Conservation (phyloP, 768 basidiomycete species). For the Trametes gibbosa region DNA sequence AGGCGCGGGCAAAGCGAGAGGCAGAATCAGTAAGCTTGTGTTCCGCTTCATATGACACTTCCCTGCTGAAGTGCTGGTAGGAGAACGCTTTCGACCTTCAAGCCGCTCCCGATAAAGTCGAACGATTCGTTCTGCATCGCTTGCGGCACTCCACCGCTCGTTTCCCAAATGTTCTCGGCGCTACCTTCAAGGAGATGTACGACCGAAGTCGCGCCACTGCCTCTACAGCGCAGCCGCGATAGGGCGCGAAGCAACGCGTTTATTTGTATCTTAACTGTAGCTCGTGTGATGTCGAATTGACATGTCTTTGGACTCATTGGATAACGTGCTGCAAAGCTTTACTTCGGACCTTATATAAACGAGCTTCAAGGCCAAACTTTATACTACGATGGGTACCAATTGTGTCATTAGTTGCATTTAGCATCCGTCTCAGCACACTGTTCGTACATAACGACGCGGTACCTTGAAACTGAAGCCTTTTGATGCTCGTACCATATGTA, state of each 20-base stretch:
- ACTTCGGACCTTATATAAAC: too few relatives aligned
- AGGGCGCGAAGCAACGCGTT: not conserved
- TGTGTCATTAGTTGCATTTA: too few relatives aligned
- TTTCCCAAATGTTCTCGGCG: conserved; percentile 40
- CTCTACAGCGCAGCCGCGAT: not conserved
- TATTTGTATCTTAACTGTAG: not conserved
- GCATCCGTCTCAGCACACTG: not conserved
- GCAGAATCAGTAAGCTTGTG: conserved; percentile 49
- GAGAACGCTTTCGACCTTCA: conserved; percentile 27
- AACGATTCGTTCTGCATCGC: conserved; percentile 54
- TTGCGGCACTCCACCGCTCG: conserved; percentile 50
- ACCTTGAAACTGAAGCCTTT: too few relatives aligned
- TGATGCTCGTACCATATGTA: conserved; percentile 10
- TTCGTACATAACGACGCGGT: not conserved
- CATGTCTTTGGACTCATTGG: too few relatives aligned
- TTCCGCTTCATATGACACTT: conserved; percentile 33
- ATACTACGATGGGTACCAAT: too few relatives aligned
- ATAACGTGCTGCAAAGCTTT: too few relatives aligned
- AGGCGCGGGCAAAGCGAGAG: conserved; percentile 55
- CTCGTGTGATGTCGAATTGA: too few relatives aligned
- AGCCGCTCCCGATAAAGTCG: conserved; percentile 38
- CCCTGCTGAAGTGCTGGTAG: conserved; percentile 10
- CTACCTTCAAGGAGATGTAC: conserved; percentile 23
- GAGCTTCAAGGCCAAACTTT: too few relatives aligned
- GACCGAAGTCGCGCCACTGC: conserved; percentile 12